These are phyloP conservation scores for Penicillium robsamsonii DNA, from an alignment of 495 filamentous ascomycete genomes.

Conservation along the genomic window DNA sequence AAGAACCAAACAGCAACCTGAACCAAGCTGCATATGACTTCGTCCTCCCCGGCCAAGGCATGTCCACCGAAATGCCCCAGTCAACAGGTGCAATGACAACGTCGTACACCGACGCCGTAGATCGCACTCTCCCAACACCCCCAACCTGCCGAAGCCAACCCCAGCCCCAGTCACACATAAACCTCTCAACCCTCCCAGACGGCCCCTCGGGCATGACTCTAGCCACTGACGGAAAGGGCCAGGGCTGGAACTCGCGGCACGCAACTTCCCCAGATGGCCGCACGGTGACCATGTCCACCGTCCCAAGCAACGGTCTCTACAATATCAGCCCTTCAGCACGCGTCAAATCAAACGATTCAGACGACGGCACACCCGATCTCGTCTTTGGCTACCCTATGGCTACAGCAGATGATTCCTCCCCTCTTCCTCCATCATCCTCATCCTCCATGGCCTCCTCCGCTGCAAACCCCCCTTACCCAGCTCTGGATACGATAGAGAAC, in stretches of 20 bases:
- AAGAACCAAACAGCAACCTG: slow-evolving; percentile 29
- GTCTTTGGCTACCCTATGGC: slow-evolving; percentile 33
- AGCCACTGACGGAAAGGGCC: slow-evolving; percentile 15
- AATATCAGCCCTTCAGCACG: slow-evolving; percentile 17
- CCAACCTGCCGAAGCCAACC: slow-evolving; percentile 27
- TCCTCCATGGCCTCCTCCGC: slow-evolving; percentile 15
- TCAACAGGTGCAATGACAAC: slow-evolving; percentile 19
- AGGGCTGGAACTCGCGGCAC: slow-evolving; percentile 19
- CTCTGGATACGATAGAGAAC: slow-evolving; percentile 21
- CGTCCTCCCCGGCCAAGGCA: slow-evolving; percentile 28
- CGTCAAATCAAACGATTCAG: slow-evolving; percentile 19
- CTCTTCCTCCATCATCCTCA: slow-evolving; percentile 8
- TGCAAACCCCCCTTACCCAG: slow-evolving; percentile 18
- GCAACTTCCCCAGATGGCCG: background rate
- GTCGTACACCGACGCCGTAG: slow-evolving; percentile 25
- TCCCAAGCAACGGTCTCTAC: slow-evolving; percentile 22
- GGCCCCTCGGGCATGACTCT: slow-evolving; percentile 15
- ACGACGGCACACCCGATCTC: slow-evolving; percentile 25
- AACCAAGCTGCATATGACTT: slow-evolving; percentile 31
- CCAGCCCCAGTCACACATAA: slow-evolving; percentile 12
- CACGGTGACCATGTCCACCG: slow-evolving; percentile 3
- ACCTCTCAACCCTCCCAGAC: slow-evolving; percentile 18
- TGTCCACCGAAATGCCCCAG: slow-evolving; percentile 24
- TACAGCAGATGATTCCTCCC: slow-evolving; percentile 14
- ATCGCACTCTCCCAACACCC: slow-evolving; percentile 40